These are phyloP conservation scores for Dichotomocladium elegans DNA, from an alignment of 371 early-diverging fungal species.

Conservation along the genomic window DNA sequence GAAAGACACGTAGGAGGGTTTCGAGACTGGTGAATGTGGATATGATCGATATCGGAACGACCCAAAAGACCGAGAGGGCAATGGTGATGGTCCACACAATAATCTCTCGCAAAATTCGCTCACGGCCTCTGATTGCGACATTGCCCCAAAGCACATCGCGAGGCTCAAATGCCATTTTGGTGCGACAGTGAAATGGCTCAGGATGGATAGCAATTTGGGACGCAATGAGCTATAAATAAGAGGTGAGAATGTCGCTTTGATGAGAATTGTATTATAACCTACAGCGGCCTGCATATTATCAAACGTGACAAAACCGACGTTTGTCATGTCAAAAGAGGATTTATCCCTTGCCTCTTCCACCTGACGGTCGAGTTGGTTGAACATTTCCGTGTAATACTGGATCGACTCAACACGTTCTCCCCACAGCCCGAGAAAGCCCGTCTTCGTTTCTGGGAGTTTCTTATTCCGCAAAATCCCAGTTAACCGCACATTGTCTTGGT, in stretches of 20 bases:
- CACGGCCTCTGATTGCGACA: slow-evolving; percentile 47
- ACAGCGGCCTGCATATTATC: slow-evolving; percentile 39
- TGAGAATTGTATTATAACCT: slow-evolving; percentile 12
- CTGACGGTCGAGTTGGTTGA: slow-evolving; percentile 28
- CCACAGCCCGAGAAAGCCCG: slow-evolving; percentile 31
- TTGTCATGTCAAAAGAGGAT: slow-evolving; percentile 32
- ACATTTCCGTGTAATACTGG: slow-evolving; percentile 39
- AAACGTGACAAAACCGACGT: slow-evolving; percentile 46
- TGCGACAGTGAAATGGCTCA: slow-evolving; percentile 67
- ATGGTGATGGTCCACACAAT: slow-evolving; percentile 40
- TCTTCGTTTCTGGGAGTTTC: slow-evolving; percentile 21
- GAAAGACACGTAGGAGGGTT: slow-evolving; percentile 21
- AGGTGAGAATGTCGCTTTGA: background rate
- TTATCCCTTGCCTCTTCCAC: slow-evolving; percentile 21
- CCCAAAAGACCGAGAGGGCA: slow-evolving; percentile 37
- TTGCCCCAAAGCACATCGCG: slow-evolving; percentile 70
- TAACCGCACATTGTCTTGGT: slow-evolving; percentile 30
- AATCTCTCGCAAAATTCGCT: slow-evolving; percentile 37
- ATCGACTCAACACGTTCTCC: slow-evolving; percentile 42
- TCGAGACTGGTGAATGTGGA: slow-evolving; percentile 47
- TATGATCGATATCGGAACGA: slow-evolving; percentile 42
- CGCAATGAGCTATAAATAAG: slow-evolving; percentile 40
- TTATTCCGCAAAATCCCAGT: slow-evolving; percentile 14
- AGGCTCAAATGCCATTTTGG: slow-evolving; percentile 67
- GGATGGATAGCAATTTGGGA: slow-evolving; percentile 56